Base-by-base conservation (phyloP, 495 filamentous ascomycete species). In the Penicillium diatomitis region DNA sequence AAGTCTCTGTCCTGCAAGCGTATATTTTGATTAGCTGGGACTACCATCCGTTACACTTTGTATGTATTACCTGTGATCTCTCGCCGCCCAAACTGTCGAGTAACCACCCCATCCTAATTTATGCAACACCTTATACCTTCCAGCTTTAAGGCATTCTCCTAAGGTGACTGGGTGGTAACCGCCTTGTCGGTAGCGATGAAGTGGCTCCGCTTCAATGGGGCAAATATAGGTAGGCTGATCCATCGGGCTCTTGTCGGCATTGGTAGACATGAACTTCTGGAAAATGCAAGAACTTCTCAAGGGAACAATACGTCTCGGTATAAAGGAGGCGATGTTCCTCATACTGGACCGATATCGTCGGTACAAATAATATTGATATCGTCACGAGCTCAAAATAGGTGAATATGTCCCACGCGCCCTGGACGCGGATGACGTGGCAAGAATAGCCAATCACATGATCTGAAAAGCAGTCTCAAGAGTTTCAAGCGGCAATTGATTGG, bases 71-170 rank as follows among this genome's bases (percentile, higher is more conserved):
- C 51, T 62, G 57, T 53, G 48, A 50, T 77, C 72, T 50, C 55
- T 61, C 28, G 71, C 71, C 8, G 68, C 58, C 74, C 75, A 79
- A 43, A 76, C 72, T 31, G 73, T 77, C 4, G 73, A 74, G 52
- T 66, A 74, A 5, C 60, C 61, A 38, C 73, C 75, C 53, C 65
- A 70, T 44, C 73, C 71, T 40, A 75, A 52, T 56, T 79, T 79
- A 48, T 74, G 67, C 4, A 72, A 38, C 12, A 79, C 56, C 41
- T 62, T 69, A 51, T 77, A 79, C 38, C 68, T 51, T 28, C 62
- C 63, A 35, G 64, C 37, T 32, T 65, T 50, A 8, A 75, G 61
- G 10, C 34, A 48, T 39, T 71, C 63, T 10, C 67, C 71, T 9
- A 77, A 48, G 20, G 42, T 51, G 41, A 73, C 54, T 10, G 75